phyloP scores from a whole-genome alignment of 1,284 basidiomycete genomes.

The Boletellus dicymbophilus region DNA sequence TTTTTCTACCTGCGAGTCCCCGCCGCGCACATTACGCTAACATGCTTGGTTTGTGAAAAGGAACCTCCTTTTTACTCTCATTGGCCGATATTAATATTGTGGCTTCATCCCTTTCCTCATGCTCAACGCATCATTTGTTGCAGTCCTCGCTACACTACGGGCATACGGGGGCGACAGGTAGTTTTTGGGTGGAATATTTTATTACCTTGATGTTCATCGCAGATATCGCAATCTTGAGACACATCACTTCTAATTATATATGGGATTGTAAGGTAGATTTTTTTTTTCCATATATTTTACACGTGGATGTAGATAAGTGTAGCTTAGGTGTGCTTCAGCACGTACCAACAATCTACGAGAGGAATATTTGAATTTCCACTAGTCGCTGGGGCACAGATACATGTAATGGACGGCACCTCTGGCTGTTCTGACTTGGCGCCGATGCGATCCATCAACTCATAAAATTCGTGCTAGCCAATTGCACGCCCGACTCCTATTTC shows the following conservation, averaged over 20 bases:
- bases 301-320: conserved; percentile 6
- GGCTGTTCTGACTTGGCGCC: too few relatives aligned
- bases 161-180: conserved; percentile 22
- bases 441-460: too few relatives aligned
- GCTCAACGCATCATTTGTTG: conserved; percentile 5
- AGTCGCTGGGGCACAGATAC: too few relatives aligned
- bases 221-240: conserved; percentile 16
- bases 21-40: conserved; percentile 5
- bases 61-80: conserved; percentile 5
- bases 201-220: conserved; percentile 24
- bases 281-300: conserved; percentile 10
- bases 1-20: neutral
- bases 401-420: too few relatives aligned
- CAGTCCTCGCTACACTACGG: conserved; percentile 11
- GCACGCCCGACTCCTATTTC: too few relatives aligned
- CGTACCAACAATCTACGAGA: neutral
- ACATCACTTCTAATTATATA: conserved; percentile 18
- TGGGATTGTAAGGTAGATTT: conserved; percentile 18
- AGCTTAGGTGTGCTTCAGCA: neutral
- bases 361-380: too few relatives aligned
- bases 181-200: conserved; percentile 29
- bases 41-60: conserved; percentile 6
- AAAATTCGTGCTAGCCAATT: too few relatives aligned
- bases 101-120: conserved; percentile 1
- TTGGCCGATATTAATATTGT: conserved; percentile 8